These are phyloP conservation scores for Globisporangium solare DNA, from an alignment of 352 stramenopile species.

Conservation along the genomic window DNA sequence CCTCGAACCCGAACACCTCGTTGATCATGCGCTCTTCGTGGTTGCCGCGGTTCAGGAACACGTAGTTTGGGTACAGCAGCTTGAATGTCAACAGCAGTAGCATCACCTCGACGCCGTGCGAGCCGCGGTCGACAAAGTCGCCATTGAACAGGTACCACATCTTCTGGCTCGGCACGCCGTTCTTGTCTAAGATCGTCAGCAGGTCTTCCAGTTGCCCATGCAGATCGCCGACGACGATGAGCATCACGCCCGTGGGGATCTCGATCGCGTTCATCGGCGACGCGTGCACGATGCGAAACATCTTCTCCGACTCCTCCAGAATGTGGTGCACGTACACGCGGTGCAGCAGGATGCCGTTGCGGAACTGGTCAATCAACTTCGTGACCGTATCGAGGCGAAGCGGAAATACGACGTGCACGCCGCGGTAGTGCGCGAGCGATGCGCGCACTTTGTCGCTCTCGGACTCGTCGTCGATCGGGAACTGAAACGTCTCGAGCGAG, in stretches of 20 bases:
- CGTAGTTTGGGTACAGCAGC: slow-evolving; percentile 79
- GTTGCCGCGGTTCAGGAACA: slow-evolving; percentile 95
- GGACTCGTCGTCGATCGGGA: slow-evolving; percentile 36
- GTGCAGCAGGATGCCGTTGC: slow-evolving; percentile 77
- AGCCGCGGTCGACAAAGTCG: slow-evolving; percentile 94
- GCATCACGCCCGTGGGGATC: slow-evolving; percentile 70
- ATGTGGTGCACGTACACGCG: slow-evolving; percentile 75
- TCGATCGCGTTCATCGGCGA: slow-evolving; percentile 72
- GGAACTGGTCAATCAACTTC: slow-evolving; percentile 81
- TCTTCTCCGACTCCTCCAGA: slow-evolving; percentile 56
- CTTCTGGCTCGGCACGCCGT: slow-evolving; percentile 80
- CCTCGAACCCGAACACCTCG: slow-evolving; percentile 86
- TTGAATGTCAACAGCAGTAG: slow-evolving; percentile 88
- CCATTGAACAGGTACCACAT: slow-evolving; percentile 96
- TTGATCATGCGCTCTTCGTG: slow-evolving; percentile 94
- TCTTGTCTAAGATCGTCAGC: slow-evolving; percentile 91
- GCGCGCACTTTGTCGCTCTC: slow-evolving; percentile 59
- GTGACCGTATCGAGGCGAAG: slow-evolving; percentile 73
- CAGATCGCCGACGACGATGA: slow-evolving; percentile 92
- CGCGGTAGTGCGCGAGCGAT: slow-evolving; percentile 67
- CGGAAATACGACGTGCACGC: slow-evolving; percentile 67
- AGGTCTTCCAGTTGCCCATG: slow-evolving; percentile 93
- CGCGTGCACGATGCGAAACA: slow-evolving; percentile 39
- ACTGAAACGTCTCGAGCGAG: slow-evolving; percentile 58
- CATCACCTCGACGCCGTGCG: slow-evolving; percentile 90